Evolutionary conservation across 805 yeast genomes (phyloP), one percentile per base, ranked within the genome.

Genomic region (Ogataea salicorniae): DNA sequence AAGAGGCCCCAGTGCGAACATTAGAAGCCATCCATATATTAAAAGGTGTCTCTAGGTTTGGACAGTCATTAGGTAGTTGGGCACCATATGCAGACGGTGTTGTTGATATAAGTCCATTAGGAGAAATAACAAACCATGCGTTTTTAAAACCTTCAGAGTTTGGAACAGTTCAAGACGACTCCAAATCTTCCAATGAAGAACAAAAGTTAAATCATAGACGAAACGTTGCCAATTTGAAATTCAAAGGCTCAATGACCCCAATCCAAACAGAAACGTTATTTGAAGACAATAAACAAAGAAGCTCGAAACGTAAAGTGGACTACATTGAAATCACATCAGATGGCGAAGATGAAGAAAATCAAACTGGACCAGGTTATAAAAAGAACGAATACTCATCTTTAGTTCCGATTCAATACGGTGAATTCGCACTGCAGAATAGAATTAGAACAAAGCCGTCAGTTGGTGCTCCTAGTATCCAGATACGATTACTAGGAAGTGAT

Each of bases 31-130:
- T 81, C 69, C 80, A 76, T 52, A 69, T 81, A 2, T 57, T 82
- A 14, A 73, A 77, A 47, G 90, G 91, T 3, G 74, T 73, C 20
- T 80, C 90, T 1, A 66, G 91, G 45, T 77, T 77, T 54, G 73
- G 83, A 0, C 68, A 76, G 29, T 73, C 90, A 9, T 58, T 83
- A 46, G 95, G 92, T 0, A 72, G 79, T 7, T 87, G 95, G 95
- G 61, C 78, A 0, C 77, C 83, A 0, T 87, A 85, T 61, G 92
- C 95, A 0, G 80, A 81, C 53, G 81, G 80, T 0, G 67, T 71
- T 1, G 78, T 81, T 6, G 95, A 87, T 62, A 71, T 76, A 3
- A 75, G 82, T 0, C 91, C 95, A 0, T 67, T 86, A 35, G 77
- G 74, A 16, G 64, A 71, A 34, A 60, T 68, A 0, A 66, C 64